These are phyloP conservation scores for Filosporella fistucella DNA, from an alignment of 495 filamentous ascomycete species.

Conservation along the genomic window DNA sequence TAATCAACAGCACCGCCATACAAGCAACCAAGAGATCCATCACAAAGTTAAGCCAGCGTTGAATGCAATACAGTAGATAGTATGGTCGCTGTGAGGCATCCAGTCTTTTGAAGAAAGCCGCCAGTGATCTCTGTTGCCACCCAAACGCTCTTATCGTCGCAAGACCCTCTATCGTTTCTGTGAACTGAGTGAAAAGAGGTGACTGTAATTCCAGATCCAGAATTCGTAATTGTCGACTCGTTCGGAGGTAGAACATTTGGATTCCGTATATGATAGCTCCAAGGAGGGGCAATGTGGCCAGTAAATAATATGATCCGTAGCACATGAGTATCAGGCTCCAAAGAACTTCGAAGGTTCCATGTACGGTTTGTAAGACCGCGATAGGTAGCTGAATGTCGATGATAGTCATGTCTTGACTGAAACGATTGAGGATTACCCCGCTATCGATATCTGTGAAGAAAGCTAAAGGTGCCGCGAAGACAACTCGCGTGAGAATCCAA, in stretches of 20 bases:
- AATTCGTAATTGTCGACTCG: conserved; percentile 52
- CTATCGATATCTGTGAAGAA: conserved; percentile 18
- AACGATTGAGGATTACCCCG: conserved; percentile 8
- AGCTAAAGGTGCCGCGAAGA: background rate
- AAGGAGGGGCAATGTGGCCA: conserved; percentile 32
- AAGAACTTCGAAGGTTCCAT: conserved; percentile 1
- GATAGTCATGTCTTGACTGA: conserved; percentile 24
- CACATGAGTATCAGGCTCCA: background rate
- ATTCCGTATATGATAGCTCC: conserved; percentile 35
- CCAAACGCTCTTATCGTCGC: conserved; percentile 44
- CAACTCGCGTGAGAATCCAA: background rate
- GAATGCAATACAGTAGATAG: conserved; percentile 44
- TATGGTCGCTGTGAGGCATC: conserved; percentile 45
- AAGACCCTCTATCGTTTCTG: conserved; percentile 41
- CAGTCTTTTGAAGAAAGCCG: conserved; percentile 42
- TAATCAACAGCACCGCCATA: conserved; percentile 35
- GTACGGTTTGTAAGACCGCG: background rate
- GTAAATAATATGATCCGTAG: conserved; percentile 14
- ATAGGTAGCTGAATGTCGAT: conserved; percentile 22
- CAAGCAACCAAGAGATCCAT: conserved; percentile 40
- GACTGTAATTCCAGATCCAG: conserved; percentile 42
- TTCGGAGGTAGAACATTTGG: conserved; percentile 54
- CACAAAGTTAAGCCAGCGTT: conserved; percentile 46
- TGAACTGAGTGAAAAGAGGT: conserved; percentile 34
- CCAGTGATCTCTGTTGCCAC: conserved; percentile 35